Evolutionary conservation across 2,329 filamentous ascomycete genomes (phyloP), one percentile per base, ranked within the genome.

Genomic region (Penicillium sclerotiorum): DNA sequence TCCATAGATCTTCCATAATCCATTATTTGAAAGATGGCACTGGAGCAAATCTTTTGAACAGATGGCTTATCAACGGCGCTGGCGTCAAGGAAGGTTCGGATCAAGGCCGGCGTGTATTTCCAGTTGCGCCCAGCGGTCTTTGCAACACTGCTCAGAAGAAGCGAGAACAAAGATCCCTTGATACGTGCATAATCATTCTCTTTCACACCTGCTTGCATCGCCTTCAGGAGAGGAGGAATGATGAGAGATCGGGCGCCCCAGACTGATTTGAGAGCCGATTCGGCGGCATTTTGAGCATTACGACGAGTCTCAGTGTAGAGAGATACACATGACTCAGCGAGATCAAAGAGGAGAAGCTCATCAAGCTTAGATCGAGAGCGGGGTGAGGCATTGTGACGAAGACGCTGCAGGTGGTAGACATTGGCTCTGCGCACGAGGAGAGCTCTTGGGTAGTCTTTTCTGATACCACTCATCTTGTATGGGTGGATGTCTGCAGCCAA

Each of bases 271-370:
- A 97, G 81, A 0, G 94, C 94, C 0, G 94, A 95, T 69, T 99
- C 95, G 49, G 90, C 88, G 0, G 94, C 90, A 53, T 86, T 88
- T 69, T 99, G 94, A 2, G 94, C 94, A 45, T 92, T 92, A 25
- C 92, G 83, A n/a, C 95, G 88, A 44, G 97, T 94, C 66, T 99
- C 94, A 0, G 94, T 94, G 67, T 99, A 99, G 4, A 90, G 77
- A 0, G 93, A 97, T 2, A 95, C 86, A 56, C 89, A 91, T 0
- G 93, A 96, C 60, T 95, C 83, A 5, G 92, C 90, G 30, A 99
- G 80, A 67, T 99, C 92, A 13, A 95, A 78, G 1, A 99, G 77
- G 11, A 99, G 75, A 12, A 79, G 81, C 69, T 91, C 93, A 70
- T 99, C 94, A 1, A 99, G 78, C n/a, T 91, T 86, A 27, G 90